Evolutionary conservation across 2,329 filamentous ascomycete genomes (phyloP).

Genomic region (Cytospora mali): DNA sequence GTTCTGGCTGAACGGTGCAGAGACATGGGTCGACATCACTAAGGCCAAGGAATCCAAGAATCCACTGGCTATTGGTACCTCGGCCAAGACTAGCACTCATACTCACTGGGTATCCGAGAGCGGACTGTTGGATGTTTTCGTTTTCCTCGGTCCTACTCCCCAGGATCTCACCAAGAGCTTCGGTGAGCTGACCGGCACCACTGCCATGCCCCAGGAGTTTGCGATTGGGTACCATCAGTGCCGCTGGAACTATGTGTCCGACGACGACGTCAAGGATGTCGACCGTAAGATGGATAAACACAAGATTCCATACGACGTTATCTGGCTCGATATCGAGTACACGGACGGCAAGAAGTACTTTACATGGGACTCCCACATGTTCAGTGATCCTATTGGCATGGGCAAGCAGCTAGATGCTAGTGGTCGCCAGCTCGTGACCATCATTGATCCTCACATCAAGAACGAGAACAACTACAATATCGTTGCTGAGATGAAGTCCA

Average conservation of each 20-base stretch:
- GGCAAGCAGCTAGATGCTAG: conserved; percentile 82
- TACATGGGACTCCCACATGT: conserved; percentile 90
- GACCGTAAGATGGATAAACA: conserved; percentile 95
- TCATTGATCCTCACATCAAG: conserved; percentile 98
- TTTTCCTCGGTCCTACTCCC: conserved; percentile 88
- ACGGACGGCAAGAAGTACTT: conserved; percentile 98
- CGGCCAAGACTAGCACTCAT: conserved; percentile 72
- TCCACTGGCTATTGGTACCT: conserved; percentile 72
- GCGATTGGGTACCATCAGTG: conserved; percentile 95
- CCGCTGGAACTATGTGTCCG: conserved; percentile 97
- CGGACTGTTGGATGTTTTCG: conserved; percentile 87
- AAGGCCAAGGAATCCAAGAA: conserved; percentile 77
- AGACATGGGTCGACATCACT: conserved; percentile 95
- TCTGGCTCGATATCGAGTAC: conserved; percentile 98
- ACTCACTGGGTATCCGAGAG: conserved; percentile 98
- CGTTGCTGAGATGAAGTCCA: conserved; percentile 78
- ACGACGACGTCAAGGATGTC: conserved; percentile 95
- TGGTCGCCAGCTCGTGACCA: conserved; percentile 86
- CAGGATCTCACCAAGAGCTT: conserved; percentile 81
- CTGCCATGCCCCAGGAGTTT: conserved; percentile 89
- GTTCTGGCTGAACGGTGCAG: conserved; percentile 96
- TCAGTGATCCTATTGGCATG: conserved; percentile 85
- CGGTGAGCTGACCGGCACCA: conserved; percentile 87
- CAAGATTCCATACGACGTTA: conserved; percentile 96
- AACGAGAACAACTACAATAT: conserved; percentile 79